These are phyloP conservation scores for Daldinia sp. DNA, from an alignment of 2,329 filamentous ascomycete species.

Conservation along the genomic window DNA sequence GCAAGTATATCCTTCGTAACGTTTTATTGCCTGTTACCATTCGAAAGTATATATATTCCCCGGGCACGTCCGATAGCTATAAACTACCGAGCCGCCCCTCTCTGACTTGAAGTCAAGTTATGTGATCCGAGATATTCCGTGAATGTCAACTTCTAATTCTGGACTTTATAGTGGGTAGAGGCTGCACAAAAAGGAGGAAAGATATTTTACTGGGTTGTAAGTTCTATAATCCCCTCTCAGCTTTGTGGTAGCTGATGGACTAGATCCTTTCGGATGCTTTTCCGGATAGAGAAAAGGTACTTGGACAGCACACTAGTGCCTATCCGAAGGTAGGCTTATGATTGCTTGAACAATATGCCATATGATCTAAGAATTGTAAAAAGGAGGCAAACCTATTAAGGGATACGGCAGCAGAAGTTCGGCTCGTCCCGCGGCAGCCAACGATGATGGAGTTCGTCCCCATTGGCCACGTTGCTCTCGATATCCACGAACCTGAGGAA, in stretches of 20 bases:
- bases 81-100: background rate
- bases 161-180: conserved; percentile 44
- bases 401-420: conserved; percentile 48
- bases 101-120: conserved; percentile 1
- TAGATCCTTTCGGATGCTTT: conserved; percentile 46
- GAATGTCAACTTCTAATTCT: conserved; percentile 12
- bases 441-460: conserved; percentile 47
- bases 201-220: conserved; percentile 53
- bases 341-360: conserved; percentile 4
- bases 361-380: background rate
- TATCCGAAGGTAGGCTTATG: conserved; percentile 44
- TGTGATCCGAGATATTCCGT: background rate
- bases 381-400: conserved; percentile 47
- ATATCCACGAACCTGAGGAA: conserved; percentile 44
- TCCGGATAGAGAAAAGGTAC: conserved; percentile 42
- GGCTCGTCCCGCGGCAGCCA: conserved; percentile 43
- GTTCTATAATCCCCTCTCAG: conserved; percentile 30
- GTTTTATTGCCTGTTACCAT: background rate
- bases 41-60: background rate
- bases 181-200: conserved; percentile 48
- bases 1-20: conserved; percentile 5
- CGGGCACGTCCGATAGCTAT: background rate
- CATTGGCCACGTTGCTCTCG: conserved; percentile 53
- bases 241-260: conserved; percentile 18
- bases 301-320: conserved; percentile 44